Evolutionary conservation across 805 yeast species (phyloP), one percentile per base, ranked within the genome.

Genomic region (Yamadazyma scolyti): DNA sequence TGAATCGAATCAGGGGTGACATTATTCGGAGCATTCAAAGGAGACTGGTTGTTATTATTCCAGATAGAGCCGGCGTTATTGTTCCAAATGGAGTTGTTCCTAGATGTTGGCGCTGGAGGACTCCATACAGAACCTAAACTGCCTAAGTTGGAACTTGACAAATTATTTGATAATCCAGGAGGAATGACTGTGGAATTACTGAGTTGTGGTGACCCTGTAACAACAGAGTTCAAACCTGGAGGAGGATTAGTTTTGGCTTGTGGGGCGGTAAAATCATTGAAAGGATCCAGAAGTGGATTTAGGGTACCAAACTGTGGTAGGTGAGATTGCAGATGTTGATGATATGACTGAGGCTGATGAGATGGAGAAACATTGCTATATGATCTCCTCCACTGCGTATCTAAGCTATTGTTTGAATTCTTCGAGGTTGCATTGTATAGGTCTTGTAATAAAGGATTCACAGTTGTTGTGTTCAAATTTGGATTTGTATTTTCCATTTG

Each of bases 31-130:
- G 25, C 25, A 10, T 9, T 9, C 10, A 10, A 8, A 19, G 21
- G 21, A 8, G 21, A 8, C 10, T 19, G 21, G 9, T 8, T 19
- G 21, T 16, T 30, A 25, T 16, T 14, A 27, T 16, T 36, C 28
- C 30, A 31, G 21, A 24, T 30, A 4, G 31, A 20, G 22, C 21
- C 30, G 11, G 42, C 32, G 2, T 37, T 16, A 11, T 29, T 47
- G 22, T 53, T 51, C 67, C 67, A 61, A 23, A 61, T 59, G 3
- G 64, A 56, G 30, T 43, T 49, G 33, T 43, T 54, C 22, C 58
- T 28, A 4, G 56, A 30, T 11, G 30, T 27, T 24, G 11, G 30
- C 4, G 12, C 23, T 9, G 10, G 21, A 9, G 16, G 16, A 7
- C 20, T 10, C 20, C 20, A n/a, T 24, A n/a, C n/a, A n/a, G n/a